Base-by-base conservation (phyloP, 139 green algal genomes). In the Gonium pectorale region DNA sequence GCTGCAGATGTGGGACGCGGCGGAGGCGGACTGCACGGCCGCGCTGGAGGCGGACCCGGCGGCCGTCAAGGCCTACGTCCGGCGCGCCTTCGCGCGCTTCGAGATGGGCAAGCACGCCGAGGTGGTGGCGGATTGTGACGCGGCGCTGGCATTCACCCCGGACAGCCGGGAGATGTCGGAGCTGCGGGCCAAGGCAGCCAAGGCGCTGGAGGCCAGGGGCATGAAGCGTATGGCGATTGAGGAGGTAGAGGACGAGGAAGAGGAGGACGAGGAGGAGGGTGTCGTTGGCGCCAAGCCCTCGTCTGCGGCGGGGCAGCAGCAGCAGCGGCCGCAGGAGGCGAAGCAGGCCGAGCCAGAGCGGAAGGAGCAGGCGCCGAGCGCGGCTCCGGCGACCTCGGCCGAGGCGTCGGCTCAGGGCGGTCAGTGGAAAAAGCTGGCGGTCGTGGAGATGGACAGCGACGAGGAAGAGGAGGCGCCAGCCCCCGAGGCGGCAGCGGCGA, bases 161-260 rank as follows among this genome's bases (percentile, higher is more conserved):
- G 62, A 37, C 67, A 59, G 59, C 43, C 29, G 24, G 38, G 87
- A 91, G 78, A 40, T 81, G 43, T 19, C 54, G 51, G 51, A 15
- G 52, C 84, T 91, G 87, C 41, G 66, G 24, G 80, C 71, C 27
- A 26, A 40, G 17, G 71, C 60, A 4, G 43, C 29, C 11, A 77
- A 77, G 79, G 8, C 21, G 33, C 44, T 77, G 49, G 35, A 67
- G 44, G 79, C 70, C 11, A 37, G 11, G 64, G 85, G 69, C 44
- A 80, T 87, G 80, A 84, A 83, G 71, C 62, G 71, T 9, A 81
- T 91, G 75, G 78, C 35, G 24, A 89, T 91, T 51, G 78, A 86
- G 78, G 87, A 91, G 83, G 83, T 79, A 33, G 81, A 88, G 1
- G 87, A 89, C 6, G 87, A 91, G 8, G 82, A 88, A 27, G 81